Evolutionary conservation across 176 grass and related monocot species (phyloP), one percentile per base, ranked within the genome.

Genomic region (Pontederia paniculata): DNA sequence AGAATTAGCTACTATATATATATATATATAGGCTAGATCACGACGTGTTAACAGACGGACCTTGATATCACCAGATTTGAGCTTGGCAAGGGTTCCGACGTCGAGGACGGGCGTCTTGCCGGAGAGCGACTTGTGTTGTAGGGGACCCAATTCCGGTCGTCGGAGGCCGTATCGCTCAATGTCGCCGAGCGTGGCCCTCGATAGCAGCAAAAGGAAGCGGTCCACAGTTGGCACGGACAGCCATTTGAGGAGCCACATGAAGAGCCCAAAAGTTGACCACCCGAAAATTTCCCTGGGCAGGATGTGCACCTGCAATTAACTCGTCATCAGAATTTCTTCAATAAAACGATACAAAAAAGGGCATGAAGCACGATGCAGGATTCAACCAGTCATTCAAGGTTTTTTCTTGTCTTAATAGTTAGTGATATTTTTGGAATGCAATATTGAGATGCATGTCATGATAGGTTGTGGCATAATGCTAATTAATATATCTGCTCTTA

Each of bases 31-130:
- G n/a, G n/a, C 28, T 37, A 37, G 28, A 37, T 37, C 28, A 1
- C 28, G 7, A 5, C 28, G 28, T 37, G 28, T 37, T 17, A 50
- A 50, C 48, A 50, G 15, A 50, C n/a, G 16, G 11, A 95, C 93
- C 87, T 84, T 82, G 77, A 91, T 84, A 62, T 88, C 74, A 15
- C 83, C 80, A 15, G 93, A 91, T 43, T 81, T 98, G 54, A 98
- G 91, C 77, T 80, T 91, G 43, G 78, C 78, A 51, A 91, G 82
- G 52, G 93, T 79, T 61, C 93, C 93, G 28, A 88, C 83, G 15
- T 98, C 93, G 68, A 98, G 93, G 55, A 98, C 86, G 8, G 93
- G 93, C 13, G 93, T 98, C 77, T 98, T 98, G 12, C 93, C 93
- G n/a, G 87, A 88, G 44, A 84, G 63, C 11, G 87, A 84, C 65